Base-by-base conservation (phyloP, 208 protist genomes). In the Acanthamoeba healyi region DNA sequence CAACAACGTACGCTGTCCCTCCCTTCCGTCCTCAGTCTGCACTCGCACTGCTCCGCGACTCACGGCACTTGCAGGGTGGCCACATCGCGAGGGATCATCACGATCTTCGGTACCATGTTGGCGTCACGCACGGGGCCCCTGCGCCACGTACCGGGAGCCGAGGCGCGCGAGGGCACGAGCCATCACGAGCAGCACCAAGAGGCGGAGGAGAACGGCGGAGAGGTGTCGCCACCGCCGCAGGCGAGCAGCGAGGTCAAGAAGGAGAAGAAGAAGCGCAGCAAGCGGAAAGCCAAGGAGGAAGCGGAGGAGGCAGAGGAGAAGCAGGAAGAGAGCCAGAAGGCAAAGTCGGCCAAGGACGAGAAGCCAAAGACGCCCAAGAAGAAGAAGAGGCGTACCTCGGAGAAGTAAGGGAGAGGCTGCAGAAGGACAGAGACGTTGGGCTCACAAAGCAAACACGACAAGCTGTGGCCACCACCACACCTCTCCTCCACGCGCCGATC, bases 51-150 rank as follows among this genome's bases (percentile, higher is more conserved):
- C n/a, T n/a, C 19, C 7, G 63, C 0, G 29, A 22, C 63, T 72
- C 36, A 79, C 70, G 4, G 6, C 12, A 22, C 32, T 3, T 22
- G 0, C 70, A 79, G 70, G n/a, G 70, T 79, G 34, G 46, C 10
- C 22, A 79, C 70, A 15, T 17, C 70, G 40, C 70, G 70, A 79
- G 70, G 70, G 24, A 79, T 79, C 40, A 79, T 79, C 70, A 79
- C 70, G 10, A 79, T 79, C 70, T 79, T 79, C 40, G 70, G 70
- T 49, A 46, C 70, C 2, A 79, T 79, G 70, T 17, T 79, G 32
- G 70, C 36, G 22, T 36, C 70, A 17, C 70, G 12, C 70, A 79
- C 70, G 12, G 70, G 70, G 36, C 70, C 70, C 0, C 70, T 79
- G n/a, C 40, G 32, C 6, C 29, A 34, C 7, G 22, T 17, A 36